A percentile compares a stretch with the other conserved stretches of the same genome.
Evolutionary conservation across 2,329 filamentous ascomycete species (phyloP).

Genomic region (Paraphoma sp.): DNA sequence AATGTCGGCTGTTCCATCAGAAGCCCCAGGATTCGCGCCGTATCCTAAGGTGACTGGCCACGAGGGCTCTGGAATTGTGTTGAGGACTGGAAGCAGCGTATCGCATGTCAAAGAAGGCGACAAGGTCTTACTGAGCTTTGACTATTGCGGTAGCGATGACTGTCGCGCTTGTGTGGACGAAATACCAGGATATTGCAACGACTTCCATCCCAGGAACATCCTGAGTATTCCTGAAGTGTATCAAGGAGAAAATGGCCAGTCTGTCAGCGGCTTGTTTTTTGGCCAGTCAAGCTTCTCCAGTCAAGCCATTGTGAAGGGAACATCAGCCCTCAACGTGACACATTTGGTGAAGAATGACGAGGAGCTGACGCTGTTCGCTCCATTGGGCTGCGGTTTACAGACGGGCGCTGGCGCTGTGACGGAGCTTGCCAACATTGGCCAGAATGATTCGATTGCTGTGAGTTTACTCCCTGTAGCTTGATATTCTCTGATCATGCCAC

Average conservation of each 20-base stretch:
- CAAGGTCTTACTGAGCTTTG: conserved; percentile 57
- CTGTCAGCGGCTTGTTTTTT: conserved; percentile 53
- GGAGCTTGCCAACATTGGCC: conserved; percentile 41
- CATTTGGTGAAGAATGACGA: conserved; percentile 46
- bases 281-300: conserved; percentile 56
- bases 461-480: conserved; percentile 2
- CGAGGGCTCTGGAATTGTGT: conserved; percentile 62
- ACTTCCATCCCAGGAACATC: conserved; percentile 58
- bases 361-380: conserved; percentile 53
- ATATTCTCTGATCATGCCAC: not conserved
- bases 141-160: conserved; percentile 52
- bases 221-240: conserved; percentile 36
- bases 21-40: conserved; percentile 32
- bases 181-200: conserved; percentile 56
- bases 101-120: conserved; percentile 53
- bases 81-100: conserved; percentile 51
- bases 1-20: conserved; percentile 51
- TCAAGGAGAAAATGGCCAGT: conserved; percentile 19
- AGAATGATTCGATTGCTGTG: conserved; percentile 49
- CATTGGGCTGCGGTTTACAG: conserved; percentile 56
- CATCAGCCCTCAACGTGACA: conserved; percentile 52
- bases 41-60: conserved; percentile 61
- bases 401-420: conserved; percentile 54
- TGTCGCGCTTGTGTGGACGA: conserved; percentile 58
- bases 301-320: conserved; percentile 49